phyloP scores from a whole-genome alignment of 2,329 filamentous ascomycete species.

The Tricladium varicosporioides region DNA sequence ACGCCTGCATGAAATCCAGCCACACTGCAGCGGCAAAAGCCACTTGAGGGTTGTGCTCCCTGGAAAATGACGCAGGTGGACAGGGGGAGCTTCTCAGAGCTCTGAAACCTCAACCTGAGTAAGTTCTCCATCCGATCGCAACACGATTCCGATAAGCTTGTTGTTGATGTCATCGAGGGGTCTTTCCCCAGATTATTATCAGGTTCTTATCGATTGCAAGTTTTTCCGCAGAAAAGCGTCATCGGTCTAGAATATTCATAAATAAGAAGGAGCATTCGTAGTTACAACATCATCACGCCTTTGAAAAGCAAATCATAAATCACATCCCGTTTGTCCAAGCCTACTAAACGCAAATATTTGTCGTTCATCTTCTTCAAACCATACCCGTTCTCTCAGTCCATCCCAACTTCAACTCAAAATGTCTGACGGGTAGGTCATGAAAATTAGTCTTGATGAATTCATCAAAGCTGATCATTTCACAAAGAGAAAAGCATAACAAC shows the following conservation, averaged over 20 bases:
- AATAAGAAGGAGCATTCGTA: constrained; percentile 1
- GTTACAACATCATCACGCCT: neutral
- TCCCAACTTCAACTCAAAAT: constrained; percentile 5
- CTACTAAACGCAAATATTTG: neutral
- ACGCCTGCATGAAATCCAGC: neutral
- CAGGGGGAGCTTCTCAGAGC: neutral
- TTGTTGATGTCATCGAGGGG: constrained; percentile 8
- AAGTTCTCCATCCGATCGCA: neutral
- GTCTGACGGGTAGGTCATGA: constrained; percentile 26
- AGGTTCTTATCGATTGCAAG: neutral
- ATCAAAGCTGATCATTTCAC: neutral
- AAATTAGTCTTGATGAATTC: neutral
- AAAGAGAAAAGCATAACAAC: constrained; percentile 28
- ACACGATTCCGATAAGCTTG: neutral
- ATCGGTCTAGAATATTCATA: constrained; percentile 2
- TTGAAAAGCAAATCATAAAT: neutral
- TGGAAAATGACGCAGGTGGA: constrained; percentile 8
- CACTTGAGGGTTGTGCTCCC: no score
- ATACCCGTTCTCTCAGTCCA: neutral
- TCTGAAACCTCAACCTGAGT: constrained; percentile 3
- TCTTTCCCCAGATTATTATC: constrained; percentile 4
- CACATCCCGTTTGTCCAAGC: neutral
- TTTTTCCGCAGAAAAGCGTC: neutral
- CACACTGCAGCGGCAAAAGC: neutral
- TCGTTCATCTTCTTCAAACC: neutral